phyloP scores from a whole-genome alignment of 805 yeast genomes.

The Wickerhamomyces chaumierensis region DNA sequence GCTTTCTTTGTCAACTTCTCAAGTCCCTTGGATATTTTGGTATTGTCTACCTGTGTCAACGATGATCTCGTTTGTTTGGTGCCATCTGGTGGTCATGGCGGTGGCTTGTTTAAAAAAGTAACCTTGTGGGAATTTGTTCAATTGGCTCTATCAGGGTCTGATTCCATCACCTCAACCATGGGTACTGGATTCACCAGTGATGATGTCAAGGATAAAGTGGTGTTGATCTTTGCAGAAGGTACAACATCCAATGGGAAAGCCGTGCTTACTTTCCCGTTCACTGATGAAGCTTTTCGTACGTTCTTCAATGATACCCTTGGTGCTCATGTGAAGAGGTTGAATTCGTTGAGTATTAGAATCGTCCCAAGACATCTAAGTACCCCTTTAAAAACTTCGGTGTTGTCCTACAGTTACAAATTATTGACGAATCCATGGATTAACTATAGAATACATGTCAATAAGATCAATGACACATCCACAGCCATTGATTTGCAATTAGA shows the following conservation, averaged over 20 bases:
- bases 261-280: constrained; percentile 33
- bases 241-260: constrained; percentile 75
- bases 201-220: constrained; percentile 27
- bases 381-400: no score
- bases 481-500: constrained; percentile 12
- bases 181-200: constrained; percentile 7
- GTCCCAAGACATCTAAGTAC: no score
- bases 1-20: constrained; percentile 37
- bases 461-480: constrained; percentile 13
- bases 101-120: constrained; percentile 15
- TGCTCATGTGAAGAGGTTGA: no score
- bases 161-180: background rate
- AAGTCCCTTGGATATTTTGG: constrained; percentile 33
- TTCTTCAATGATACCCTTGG: constrained; percentile 8
- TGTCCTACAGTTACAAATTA: no score
- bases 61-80: constrained; percentile 21
- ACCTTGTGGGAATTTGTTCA: background rate
- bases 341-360: no score
- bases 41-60: constrained; percentile 21
- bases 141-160: constrained; percentile 1
- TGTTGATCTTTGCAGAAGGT: constrained; percentile 65
- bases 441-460: constrained; percentile 17
- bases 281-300: constrained; percentile 11
- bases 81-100: constrained; percentile 26
- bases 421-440: constrained; percentile 12